These are phyloP conservation scores for Panaeolus cyanescens DNA, from an alignment of 768 basidiomycete genomes.

Conservation along the genomic window DNA sequence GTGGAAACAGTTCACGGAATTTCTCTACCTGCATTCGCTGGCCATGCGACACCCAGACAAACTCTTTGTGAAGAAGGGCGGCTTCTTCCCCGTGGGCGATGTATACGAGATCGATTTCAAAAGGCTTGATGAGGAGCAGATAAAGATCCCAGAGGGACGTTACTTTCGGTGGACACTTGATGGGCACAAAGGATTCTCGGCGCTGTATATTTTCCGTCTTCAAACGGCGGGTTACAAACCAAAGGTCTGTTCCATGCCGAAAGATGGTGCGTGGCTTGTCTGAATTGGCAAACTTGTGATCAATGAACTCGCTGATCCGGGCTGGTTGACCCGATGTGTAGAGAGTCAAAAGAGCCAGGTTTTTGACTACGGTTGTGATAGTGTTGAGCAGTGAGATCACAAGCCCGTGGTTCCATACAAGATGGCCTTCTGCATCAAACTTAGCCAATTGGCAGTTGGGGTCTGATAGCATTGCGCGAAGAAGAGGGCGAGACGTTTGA, in stretches of 20 bases:
- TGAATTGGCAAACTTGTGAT: slow-evolving; percentile 15
- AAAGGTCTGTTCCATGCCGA: background rate
- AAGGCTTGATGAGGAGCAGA: background rate
- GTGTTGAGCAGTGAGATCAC: background rate
- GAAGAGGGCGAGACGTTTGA: background rate
- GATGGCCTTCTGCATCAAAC: background rate
- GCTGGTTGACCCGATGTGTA: slow-evolving; percentile 7
- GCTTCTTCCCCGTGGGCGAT: background rate
- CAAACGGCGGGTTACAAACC: background rate
- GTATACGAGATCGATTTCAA: slow-evolving; percentile 3
- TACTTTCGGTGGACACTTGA: slow-evolving; percentile 4
- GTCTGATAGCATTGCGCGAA: background rate
- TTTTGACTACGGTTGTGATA: background rate
- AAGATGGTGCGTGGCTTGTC: background rate
- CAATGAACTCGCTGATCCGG: slow-evolving; percentile 13
- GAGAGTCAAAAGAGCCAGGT: background rate
- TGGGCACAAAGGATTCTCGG: background rate
- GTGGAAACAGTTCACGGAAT: background rate
- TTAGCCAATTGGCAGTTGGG: background rate
- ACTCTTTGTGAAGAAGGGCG: background rate
- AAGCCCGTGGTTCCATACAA: background rate
- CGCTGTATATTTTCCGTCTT: background rate
- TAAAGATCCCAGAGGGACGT: background rate
- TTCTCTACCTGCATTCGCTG: background rate
- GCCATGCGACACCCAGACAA: slow-evolving; percentile 3